phyloP scores from a whole-genome alignment of 495 filamentous ascomycete species.

The Friedmanniomyces simplex region DNA sequence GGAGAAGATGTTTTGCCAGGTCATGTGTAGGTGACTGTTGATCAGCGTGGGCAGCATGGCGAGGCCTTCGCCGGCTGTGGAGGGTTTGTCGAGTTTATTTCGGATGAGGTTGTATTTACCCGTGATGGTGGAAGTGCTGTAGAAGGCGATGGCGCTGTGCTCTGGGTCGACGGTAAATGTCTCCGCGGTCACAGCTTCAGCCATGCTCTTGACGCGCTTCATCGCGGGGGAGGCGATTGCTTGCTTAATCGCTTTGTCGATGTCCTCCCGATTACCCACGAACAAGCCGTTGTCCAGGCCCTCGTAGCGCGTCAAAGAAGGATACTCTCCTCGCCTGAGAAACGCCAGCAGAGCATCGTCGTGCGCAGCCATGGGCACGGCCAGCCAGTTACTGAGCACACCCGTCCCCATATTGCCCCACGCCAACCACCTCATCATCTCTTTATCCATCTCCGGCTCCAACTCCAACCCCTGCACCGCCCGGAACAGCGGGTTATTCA shows the following conservation, averaged over 20 bases:
- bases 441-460: conserved; percentile 49
- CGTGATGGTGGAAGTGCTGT: conserved; percentile 51
- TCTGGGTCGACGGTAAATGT: conserved; percentile 54
- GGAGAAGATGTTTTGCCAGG: conserved; percentile 70
- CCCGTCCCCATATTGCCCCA: conserved; percentile 92
- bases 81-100: conserved; percentile 39
- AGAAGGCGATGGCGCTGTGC: conserved; percentile 64
- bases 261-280: conserved; percentile 53
- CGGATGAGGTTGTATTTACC: conserved; percentile 54
- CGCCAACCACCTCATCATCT: conserved; percentile 77
- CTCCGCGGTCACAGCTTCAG: conserved; percentile 45
- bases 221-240: conserved; percentile 47
- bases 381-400: conserved; percentile 63
- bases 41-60: conserved; percentile 60
- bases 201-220: conserved; percentile 46
- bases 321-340: conserved; percentile 63
- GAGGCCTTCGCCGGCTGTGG: conserved; percentile 41
- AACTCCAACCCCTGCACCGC: conserved; percentile 50
- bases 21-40: conserved; percentile 70
- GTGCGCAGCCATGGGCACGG: conserved; percentile 75
- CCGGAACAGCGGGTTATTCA: conserved; percentile 72
- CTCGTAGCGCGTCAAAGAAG: conserved; percentile 63
- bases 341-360: conserved; percentile 61
- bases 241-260: conserved; percentile 56
- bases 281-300: conserved; percentile 62